Conservation (phyloP, 2,329 filamentous ascomycete species). For the Eurotiales sp. region DNA sequence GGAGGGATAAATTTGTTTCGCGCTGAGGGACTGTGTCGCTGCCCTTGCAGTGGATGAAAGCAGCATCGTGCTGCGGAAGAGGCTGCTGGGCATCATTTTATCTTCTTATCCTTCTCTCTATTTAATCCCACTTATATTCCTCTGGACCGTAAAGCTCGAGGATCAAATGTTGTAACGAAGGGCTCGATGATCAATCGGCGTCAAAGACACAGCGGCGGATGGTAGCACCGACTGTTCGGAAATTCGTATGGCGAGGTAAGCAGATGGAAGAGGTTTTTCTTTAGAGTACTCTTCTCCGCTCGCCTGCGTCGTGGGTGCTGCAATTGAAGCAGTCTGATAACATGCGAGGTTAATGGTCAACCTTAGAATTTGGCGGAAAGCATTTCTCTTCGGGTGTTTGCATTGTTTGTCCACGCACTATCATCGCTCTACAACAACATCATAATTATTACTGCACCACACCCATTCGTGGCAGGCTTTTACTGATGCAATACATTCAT, state of each 20-base stretch:
- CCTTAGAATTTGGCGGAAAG: background rate
- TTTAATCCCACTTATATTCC: background rate
- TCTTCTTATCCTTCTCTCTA: too few relatives aligned
- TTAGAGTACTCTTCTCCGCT: too few relatives aligned
- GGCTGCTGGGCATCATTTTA: conserved; percentile 27
- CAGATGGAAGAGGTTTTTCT: too few relatives aligned
- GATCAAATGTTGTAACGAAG: too few relatives aligned
- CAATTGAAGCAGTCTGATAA: background rate
- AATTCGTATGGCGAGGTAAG: background rate
- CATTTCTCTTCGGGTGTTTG: background rate
- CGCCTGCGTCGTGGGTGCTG: background rate
- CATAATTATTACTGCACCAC: too few relatives aligned
- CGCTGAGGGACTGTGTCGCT: background rate
- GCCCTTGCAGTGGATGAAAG: conserved; percentile 4
- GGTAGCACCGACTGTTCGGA: background rate
- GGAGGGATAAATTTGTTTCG: background rate
- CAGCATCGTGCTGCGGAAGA: conserved; percentile 3
- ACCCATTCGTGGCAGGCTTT: too few relatives aligned
- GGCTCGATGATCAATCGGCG: too few relatives aligned
- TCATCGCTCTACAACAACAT: too few relatives aligned
- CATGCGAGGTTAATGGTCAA: background rate
- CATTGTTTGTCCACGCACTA: background rate
- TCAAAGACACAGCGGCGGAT: too few relatives aligned
- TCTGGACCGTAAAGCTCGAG: too few relatives aligned
- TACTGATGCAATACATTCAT: too few relatives aligned